A percentile compares a stretch with the other conserved stretches of the same genome.
These are phyloP conservation scores for Plantago elongata DNA, from an alignment of 257 asterid species.

Conservation along the genomic window DNA sequence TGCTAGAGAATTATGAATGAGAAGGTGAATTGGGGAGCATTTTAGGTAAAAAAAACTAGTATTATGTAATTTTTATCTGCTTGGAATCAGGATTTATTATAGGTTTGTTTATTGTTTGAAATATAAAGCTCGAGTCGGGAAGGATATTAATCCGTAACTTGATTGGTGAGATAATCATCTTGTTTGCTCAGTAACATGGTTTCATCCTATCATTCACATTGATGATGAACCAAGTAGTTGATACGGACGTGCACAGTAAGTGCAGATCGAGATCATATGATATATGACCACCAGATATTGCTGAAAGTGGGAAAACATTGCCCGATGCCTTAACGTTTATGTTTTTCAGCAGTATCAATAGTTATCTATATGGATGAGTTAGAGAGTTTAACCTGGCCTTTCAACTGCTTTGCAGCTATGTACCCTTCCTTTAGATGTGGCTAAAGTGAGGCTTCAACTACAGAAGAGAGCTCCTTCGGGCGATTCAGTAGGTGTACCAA, in stretches of 20 bases:
- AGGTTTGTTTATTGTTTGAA: neutral
- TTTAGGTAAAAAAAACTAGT: no score
- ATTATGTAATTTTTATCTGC: neutral
- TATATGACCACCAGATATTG: slow-evolving; percentile 4
- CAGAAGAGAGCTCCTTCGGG: slow-evolving; percentile 63
- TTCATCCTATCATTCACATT: neutral
- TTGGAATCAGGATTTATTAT: neutral
- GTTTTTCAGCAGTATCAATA: neutral
- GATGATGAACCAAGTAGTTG: slow-evolving; percentile 8
- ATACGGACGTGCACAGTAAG: slow-evolving; percentile 3
- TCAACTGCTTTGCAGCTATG: slow-evolving; percentile 51
- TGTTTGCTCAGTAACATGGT: neutral
- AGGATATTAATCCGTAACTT: neutral
- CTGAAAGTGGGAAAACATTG: neutral
- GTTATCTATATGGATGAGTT: slow-evolving; percentile 9
- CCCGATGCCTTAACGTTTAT: neutral
- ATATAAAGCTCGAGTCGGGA: neutral
- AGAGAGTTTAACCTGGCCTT: slow-evolving; percentile 20
- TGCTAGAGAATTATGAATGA: no score
- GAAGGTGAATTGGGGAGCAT: no score
- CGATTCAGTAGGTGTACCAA: slow-evolving; percentile 47
- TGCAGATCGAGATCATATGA: neutral
- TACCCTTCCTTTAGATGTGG: slow-evolving; percentile 82
- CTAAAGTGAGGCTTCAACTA: slow-evolving; percentile 91
- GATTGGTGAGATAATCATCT: neutral